A percentile compares a stretch with the other conserved stretches of the same genome.
phyloP scores from a whole-genome alignment of 495 filamentous ascomycete genomes.

The Pyrenula massariospora region DNA sequence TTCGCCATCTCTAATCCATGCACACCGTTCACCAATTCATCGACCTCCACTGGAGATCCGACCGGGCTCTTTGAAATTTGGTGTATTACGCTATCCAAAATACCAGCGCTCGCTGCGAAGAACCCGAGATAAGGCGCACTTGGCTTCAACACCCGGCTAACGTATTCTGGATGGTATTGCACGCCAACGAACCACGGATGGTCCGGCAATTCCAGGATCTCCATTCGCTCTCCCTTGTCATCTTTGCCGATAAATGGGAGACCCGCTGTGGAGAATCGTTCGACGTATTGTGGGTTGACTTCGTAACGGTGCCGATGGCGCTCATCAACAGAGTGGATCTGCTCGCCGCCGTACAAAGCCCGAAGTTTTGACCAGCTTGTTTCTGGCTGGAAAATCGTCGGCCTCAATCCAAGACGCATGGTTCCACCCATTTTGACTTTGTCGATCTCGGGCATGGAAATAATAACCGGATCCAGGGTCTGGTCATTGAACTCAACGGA shows the following conservation, averaged over 20 bases:
- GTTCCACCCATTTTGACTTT: constrained; percentile 70
- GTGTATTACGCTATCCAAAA: constrained; percentile 35
- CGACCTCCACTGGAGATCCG: background rate
- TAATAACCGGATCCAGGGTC: constrained; percentile 50
- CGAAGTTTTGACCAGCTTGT: constrained; percentile 74
- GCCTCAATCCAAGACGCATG: constrained; percentile 76
- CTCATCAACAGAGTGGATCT: constrained; percentile 33
- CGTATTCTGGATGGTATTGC: constrained; percentile 82
- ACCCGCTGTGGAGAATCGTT: constrained; percentile 20
- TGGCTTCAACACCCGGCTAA: constrained; percentile 59
- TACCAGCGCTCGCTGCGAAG: constrained; percentile 62
- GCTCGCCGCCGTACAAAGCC: constrained; percentile 52
- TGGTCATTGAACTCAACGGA: constrained; percentile 54
- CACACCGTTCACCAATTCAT: background rate
- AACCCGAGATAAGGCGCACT: constrained; percentile 77
- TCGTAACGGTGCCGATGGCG: constrained; percentile 37
- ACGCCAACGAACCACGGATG: constrained; percentile 89
- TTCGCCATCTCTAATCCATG: background rate
- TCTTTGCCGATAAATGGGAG: constrained; percentile 59
- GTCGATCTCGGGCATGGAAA: constrained; percentile 87
- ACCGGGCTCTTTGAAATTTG: background rate
- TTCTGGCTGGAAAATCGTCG: constrained; percentile 62
- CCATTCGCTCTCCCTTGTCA: constrained; percentile 74
- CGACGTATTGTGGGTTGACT: constrained; percentile 30
- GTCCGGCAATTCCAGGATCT: constrained; percentile 77